Evolutionary conservation across 1,284 basidiomycete species (phyloP).

Genomic region (Blastosporella zonata): DNA sequence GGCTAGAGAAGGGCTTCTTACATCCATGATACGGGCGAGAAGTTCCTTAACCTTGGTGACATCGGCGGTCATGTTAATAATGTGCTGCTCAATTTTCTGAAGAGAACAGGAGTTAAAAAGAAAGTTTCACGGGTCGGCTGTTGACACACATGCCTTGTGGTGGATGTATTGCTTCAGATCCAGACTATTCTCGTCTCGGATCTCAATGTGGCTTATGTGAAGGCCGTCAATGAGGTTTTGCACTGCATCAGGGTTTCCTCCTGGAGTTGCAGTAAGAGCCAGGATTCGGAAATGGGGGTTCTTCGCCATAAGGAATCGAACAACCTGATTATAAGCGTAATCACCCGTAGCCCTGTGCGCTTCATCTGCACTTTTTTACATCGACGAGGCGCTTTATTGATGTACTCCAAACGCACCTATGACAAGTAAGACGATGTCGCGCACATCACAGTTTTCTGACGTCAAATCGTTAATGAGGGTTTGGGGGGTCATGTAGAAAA

Average conservation of each 20-base stretch:
- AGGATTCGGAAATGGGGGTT: slow-evolving; percentile 94
- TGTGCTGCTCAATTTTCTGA: slow-evolving; percentile 66
- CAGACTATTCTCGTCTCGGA: slow-evolving; percentile 88
- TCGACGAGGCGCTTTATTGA: neutral
- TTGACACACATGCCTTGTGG: slow-evolving; percentile 63
- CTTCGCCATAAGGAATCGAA: slow-evolving; percentile 89
- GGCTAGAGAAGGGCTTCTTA: slow-evolving; percentile 32
- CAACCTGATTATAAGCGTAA: slow-evolving; percentile 89
- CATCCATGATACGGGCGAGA: slow-evolving; percentile 70
- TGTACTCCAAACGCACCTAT: slow-evolving; percentile 49
- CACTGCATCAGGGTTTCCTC: slow-evolving; percentile 81
- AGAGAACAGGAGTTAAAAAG: neutral
- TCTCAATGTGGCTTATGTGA: slow-evolving; percentile 97
- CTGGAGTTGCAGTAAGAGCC: slow-evolving; percentile 95
- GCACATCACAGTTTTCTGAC: slow-evolving; percentile 71
- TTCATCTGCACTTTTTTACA: slow-evolving; percentile 63
- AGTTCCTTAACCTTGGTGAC: slow-evolving; percentile 55
- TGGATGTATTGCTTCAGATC: slow-evolving; percentile 89
- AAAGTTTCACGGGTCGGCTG: neutral
- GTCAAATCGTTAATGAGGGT: slow-evolving; percentile 89
- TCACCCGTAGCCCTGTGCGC: slow-evolving; percentile 94
- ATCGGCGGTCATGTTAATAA: slow-evolving; percentile 66
- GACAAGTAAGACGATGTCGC: slow-evolving; percentile 80
- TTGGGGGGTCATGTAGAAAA: slow-evolving; percentile 99
- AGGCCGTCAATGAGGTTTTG: slow-evolving; percentile 91